Base-by-base conservation (phyloP, 305 asterid genomes). In the Fraxinus sp. region DNA sequence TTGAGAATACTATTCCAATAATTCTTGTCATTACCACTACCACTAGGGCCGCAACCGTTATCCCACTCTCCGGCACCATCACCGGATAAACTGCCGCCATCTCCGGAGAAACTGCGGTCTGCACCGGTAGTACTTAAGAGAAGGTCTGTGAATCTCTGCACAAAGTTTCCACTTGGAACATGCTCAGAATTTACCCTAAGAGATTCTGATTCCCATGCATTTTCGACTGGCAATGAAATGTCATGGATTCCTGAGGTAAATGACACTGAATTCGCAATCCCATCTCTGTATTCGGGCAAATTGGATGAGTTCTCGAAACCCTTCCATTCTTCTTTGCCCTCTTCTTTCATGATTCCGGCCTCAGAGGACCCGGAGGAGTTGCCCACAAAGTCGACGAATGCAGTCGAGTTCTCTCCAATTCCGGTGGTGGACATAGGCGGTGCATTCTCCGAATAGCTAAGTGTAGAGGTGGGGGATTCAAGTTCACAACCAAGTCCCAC, bases 1-100 rank as follows among this genome's bases (percentile, higher is more conserved):
- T 90, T 86, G 30, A 95, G 94, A 84, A 95, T 92, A 88, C 91
- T 95, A 75, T 91, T 91, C 98, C 98, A 95, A 74, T 95, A 95
- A 77, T 90, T 90, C 90, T 93, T 94, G 79, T 88, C 89, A 78
- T 92, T 70, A 1, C 83, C 83, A 22, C 52, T 35, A 18, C 78
- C 89, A 28, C 85, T 28, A 3, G 83, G 86, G 35, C 75, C 85
- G 33, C 82, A 62, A 13, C 86, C 82, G 79, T 85, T 86, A 9
- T 88, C 94, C 3, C 94, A 84, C 1, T 91, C 97, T 11, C 83
- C 89, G 52, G 89, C 89, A 33, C 90, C 92, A 0, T 88, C 85
- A 59, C 83, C 91, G 0, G 91, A 76, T 44, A 88, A 85, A 0
- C 88, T 81, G 72, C 89, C 89, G 28, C 89, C 92, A 0, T 88